phyloP scores from a whole-genome alignment of 2,329 filamentous ascomycete genomes.

The Colletotrichum orbiculare region DNA sequence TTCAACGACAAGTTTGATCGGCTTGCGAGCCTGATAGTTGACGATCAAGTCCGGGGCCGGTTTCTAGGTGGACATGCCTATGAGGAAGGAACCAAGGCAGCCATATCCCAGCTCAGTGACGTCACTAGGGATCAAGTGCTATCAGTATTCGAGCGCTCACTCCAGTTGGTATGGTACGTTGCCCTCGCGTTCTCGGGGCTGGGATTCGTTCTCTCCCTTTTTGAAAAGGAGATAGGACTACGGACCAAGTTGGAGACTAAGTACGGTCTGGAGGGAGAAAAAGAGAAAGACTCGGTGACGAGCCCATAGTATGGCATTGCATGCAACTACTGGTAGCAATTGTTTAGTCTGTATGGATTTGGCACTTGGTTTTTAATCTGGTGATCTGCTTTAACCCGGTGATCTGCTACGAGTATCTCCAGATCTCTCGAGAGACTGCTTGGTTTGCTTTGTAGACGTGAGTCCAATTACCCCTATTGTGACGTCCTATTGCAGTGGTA shows the following conservation, averaged over 20 bases:
- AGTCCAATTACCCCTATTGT: too few relatives aligned
- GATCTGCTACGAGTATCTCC: too few relatives aligned
- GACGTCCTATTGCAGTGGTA: too few relatives aligned
- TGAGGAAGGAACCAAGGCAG: slow-evolving; percentile 40
- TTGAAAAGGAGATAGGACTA: slow-evolving; percentile 43
- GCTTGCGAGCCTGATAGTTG: slow-evolving; percentile 38
- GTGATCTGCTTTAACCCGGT: too few relatives aligned
- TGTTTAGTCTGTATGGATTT: too few relatives aligned
- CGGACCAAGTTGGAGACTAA: slow-evolving; percentile 43
- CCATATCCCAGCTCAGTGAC: slow-evolving; percentile 37
- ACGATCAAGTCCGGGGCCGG: slow-evolving; percentile 34
- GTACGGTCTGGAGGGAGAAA: slow-evolving; percentile 40
- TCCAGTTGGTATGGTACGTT: slow-evolving; percentile 42
- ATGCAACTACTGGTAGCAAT: too few relatives aligned
- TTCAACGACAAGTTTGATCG: slow-evolving; percentile 30
- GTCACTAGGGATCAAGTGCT: slow-evolving; percentile 38
- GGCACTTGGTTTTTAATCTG: too few relatives aligned
- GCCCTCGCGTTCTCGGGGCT: slow-evolving; percentile 38
- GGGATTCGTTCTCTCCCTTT: slow-evolving; percentile 40
- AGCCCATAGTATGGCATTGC: too few relatives aligned
- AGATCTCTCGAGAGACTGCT: too few relatives aligned
- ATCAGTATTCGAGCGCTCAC: slow-evolving; percentile 39
- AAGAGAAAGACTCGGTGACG: too few relatives aligned
- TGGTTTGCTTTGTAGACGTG: too few relatives aligned
- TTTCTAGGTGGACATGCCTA: slow-evolving; percentile 45